A percentile compares a stretch with the other conserved stretches of the same genome.
Conservation (phyloP, 2,329 filamentous ascomycete genomes). For the Cadophora luteo-olivacea region DNA sequence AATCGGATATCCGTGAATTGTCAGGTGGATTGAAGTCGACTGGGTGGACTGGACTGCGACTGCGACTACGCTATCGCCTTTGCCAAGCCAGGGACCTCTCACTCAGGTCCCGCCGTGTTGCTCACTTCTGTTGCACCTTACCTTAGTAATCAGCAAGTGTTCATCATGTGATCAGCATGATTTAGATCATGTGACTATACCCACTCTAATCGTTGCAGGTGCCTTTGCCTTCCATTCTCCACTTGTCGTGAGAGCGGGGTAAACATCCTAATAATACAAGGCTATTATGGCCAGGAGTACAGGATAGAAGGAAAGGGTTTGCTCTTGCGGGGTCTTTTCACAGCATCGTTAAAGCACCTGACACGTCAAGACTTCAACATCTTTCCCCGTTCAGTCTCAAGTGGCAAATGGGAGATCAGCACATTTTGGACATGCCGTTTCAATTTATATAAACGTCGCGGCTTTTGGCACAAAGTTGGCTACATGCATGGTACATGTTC, state of each 20-base stretch:
- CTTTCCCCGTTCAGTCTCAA: not conserved
- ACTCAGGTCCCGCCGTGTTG: too few relatives aligned
- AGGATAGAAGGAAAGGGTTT: not conserved
- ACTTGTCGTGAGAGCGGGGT: not conserved
- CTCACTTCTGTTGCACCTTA: too few relatives aligned
- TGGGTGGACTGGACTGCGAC: too few relatives aligned
- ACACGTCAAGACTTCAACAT: not conserved
- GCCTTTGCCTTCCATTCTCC: not conserved
- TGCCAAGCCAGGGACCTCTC: too few relatives aligned
- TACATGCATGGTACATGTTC: conserved; percentile 23
- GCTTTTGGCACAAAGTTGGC: conserved; percentile 12
- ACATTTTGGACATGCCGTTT: conserved; percentile 10
- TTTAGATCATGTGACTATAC: not conserved
- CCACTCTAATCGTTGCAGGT: not conserved
- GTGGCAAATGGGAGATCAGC: conserved; percentile 19
- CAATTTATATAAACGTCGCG: conserved; percentile 25
- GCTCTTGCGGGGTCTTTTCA: not conserved
- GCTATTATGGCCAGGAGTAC: not conserved
- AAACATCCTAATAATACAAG: not conserved
- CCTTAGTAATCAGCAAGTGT: too few relatives aligned
- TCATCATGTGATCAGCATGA: too few relatives aligned
- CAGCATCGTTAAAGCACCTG: not conserved
- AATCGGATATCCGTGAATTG: not conserved
- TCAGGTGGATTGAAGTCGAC: too few relatives aligned
- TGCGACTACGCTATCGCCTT: too few relatives aligned